phyloP scores from a whole-genome alignment of 257 asterid genomes.

The Ajuga chamaepitys region DNA sequence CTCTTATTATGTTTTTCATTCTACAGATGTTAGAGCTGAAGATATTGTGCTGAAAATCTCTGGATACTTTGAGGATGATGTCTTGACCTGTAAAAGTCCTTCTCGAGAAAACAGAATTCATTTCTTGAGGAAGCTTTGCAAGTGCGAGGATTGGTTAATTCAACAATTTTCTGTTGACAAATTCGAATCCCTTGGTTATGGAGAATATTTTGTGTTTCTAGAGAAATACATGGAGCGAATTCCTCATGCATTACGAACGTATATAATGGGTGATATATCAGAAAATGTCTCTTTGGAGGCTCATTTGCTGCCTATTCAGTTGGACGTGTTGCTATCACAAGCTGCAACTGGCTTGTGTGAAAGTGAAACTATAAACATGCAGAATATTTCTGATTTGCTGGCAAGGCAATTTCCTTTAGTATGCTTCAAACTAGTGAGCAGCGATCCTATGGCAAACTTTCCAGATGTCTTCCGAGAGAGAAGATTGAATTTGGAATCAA shows the following conservation, averaged over 20 bases:
- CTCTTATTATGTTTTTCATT: constrained; percentile 12
- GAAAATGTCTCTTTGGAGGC: constrained; percentile 52
- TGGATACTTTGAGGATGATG: constrained; percentile 49
- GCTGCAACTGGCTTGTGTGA: constrained; percentile 45
- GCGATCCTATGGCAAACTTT: constrained; percentile 26
- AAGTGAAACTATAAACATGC: constrained; percentile 33
- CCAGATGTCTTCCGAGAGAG: constrained; percentile 26
- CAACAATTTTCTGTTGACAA: constrained; percentile 37
- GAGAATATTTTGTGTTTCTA: constrained; percentile 59
- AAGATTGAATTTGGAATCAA: constrained; percentile 28
- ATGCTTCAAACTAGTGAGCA: constrained; percentile 48
- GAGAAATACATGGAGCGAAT: constrained; percentile 53
- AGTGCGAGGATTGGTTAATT: constrained; percentile 65
- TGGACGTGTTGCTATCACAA: constrained; percentile 66
- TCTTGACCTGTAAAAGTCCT: constrained; percentile 17
- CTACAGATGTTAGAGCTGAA: constrained; percentile 46
- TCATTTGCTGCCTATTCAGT: constrained; percentile 60
- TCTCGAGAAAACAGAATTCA: constrained; percentile 31
- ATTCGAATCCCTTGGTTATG: constrained; percentile 79
- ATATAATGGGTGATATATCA: constrained; percentile 31
- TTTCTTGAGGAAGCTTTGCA: constrained; percentile 54
- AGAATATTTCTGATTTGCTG: constrained; percentile 50
- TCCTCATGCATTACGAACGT: constrained; percentile 43
- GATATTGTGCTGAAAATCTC: constrained; percentile 56
- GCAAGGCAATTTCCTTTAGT: constrained; percentile 71